Base-by-base conservation (phyloP, 2,329 filamentous ascomycete species). In the Chaetomiaceae sp. region DNA sequence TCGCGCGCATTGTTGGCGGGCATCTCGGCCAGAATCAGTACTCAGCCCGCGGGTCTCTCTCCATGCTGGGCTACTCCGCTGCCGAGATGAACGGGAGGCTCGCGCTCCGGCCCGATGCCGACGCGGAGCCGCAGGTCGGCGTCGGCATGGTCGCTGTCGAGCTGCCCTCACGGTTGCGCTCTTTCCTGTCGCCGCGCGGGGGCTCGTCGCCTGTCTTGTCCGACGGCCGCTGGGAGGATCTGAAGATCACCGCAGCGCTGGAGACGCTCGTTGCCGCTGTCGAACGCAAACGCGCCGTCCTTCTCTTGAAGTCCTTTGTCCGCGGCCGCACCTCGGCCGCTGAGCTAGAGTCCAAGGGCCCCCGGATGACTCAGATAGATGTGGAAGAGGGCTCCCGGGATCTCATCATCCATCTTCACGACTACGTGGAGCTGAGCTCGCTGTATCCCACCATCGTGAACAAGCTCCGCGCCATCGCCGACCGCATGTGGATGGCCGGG, bases 371-470 rank as follows among this genome's bases (percentile, higher is more conserved):
- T 19, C 17, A 25, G 12, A 7, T 19, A 4, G 10, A 21, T 3
- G 39, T 16, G 39, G 17, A 23, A 12, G 23, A 21, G 48, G n/a
- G 50, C 16, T 51, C 6, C 5, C 33, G 51, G 25, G 41, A 48
- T 37, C 75, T 90, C 7, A 83, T 97, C 51, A 74, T 95, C 34
- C 89, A 89, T 60, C 71, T 96, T 12, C 81, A 87, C 63, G 89
- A 97, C 65, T 87, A 89, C 62, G 82, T 87, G 47, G 88, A 95
- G 56, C 74, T 99, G 8, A 81, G 78, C 60, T 78, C 79, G 62
- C 84, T 86, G 1, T 66, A 78, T 5, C 82, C 89, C 51, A 89
- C 89, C 10, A 75, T 97, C 27, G 70, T 96, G 7, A 72, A 75
- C 35, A 82, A 85, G 52, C 70, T 99, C 12, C 82, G 87, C 47